Conservation (phyloP, 805 yeast species). For the Monosporozyma servazzii region DNA sequence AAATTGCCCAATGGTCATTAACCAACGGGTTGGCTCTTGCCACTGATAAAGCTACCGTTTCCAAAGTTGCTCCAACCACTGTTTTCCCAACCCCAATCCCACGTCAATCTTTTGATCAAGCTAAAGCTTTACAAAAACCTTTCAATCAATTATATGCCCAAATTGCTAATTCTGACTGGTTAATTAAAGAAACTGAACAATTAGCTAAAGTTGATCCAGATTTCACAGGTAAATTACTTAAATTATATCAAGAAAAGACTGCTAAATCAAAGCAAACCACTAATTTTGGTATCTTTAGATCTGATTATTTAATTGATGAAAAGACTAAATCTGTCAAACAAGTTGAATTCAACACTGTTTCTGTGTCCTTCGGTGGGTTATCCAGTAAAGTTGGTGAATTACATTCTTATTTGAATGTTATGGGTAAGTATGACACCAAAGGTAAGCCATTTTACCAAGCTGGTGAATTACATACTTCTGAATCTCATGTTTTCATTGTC, state of each 20-base stretch:
- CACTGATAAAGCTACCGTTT: constrained; percentile 41
- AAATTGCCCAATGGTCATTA: constrained; percentile 64
- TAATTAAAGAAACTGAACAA: constrained; percentile 44
- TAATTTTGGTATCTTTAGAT: constrained; percentile 76
- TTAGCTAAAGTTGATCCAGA: constrained; percentile 54
- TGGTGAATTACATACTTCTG: constrained; percentile 50
- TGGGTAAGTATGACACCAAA: constrained; percentile 43
- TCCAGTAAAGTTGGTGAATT: constrained; percentile 69
- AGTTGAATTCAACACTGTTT: constrained; percentile 91
- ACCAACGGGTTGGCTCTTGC: constrained; percentile 78
- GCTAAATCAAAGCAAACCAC: constrained; percentile 52
- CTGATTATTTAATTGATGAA: constrained; percentile 71
- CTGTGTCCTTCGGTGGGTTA: constrained; percentile 91
- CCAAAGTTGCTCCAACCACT: constrained; percentile 75
- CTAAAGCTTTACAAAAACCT: constrained; percentile 51
- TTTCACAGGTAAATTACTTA: constrained; percentile 74
- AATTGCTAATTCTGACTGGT: constrained; percentile 57
- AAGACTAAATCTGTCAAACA: constrained; percentile 57
- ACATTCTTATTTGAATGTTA: constrained; percentile 55
- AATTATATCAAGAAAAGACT: constrained; percentile 9
- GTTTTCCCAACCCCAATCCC: constrained; percentile 88
- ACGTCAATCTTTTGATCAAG: constrained; percentile 50
- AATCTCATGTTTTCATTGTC: constrained; percentile 36
- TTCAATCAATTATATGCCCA: constrained; percentile 71
- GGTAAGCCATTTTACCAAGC: constrained; percentile 33